Conservation (phyloP, 2,329 filamentous ascomycete genomes). For the Monosporascus sp. region DNA sequence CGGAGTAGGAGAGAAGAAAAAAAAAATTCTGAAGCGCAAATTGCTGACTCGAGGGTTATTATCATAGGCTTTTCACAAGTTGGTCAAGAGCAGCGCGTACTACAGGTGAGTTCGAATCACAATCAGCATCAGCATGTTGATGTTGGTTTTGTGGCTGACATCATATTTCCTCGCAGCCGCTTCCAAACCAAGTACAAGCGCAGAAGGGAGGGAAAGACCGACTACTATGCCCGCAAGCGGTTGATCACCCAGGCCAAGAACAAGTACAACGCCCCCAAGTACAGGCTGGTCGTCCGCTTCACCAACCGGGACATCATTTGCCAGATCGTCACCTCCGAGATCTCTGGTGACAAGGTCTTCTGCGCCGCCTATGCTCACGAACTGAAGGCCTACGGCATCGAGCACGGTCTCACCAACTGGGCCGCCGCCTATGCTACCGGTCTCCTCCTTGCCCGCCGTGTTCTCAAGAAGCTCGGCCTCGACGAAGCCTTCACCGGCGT, state of each 20-base stretch:
- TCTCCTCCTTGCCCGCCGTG: slow-evolving; percentile 93
- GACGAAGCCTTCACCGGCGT: slow-evolving; percentile 92
- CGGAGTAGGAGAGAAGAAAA: slow-evolving; percentile 54
- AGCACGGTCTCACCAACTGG: slow-evolving; percentile 99
- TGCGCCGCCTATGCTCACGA: slow-evolving; percentile 90
- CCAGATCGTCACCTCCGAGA: slow-evolving; percentile 95
- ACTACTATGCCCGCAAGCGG: slow-evolving; percentile 99
- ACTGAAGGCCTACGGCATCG: slow-evolving; percentile 94
- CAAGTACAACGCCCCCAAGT: slow-evolving; percentile 99
- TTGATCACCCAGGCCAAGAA: slow-evolving; percentile 99
- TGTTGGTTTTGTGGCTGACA: not conserved
- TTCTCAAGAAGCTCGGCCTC: slow-evolving; percentile 93
- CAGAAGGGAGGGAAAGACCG: slow-evolving; percentile 93
- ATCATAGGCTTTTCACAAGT: slow-evolving; percentile 80
- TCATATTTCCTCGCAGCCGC: slow-evolving; percentile 53
- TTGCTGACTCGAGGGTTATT: slow-evolving; percentile 88
- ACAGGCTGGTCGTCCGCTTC: slow-evolving; percentile 98
- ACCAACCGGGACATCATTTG: slow-evolving; percentile 99
- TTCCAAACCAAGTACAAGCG: slow-evolving; percentile 99
- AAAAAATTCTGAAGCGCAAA: slow-evolving; percentile 87
- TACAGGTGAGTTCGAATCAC: slow-evolving; percentile 66
- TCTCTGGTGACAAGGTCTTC: slow-evolving; percentile 97
- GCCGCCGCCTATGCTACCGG: slow-evolving; percentile 94
- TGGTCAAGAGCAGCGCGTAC: slow-evolving; percentile 97
- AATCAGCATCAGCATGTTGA: not conserved